Conservation (phyloP, 202 grass and related monocot species). For the Schoenoplectus triqueter region DNA sequence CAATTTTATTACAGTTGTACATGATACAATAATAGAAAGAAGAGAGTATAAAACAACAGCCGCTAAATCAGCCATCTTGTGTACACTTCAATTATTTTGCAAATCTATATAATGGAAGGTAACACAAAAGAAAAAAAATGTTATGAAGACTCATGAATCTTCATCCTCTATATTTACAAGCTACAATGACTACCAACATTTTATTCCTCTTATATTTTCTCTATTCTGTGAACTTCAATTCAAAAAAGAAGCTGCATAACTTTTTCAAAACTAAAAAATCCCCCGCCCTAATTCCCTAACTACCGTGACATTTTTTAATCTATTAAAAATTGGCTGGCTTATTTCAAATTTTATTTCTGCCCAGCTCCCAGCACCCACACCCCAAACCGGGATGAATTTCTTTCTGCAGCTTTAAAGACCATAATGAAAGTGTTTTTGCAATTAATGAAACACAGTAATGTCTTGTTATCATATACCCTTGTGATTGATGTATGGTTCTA, state of each 20-base stretch:
- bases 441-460: slow-evolving; percentile 8
- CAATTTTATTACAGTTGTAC: not conserved
- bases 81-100: slow-evolving; percentile 8
- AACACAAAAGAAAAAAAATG: slow-evolving; percentile 22
- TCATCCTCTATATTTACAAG: slow-evolving; percentile 17
- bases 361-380: not conserved
- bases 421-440: not conserved
- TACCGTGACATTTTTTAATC: not conserved
- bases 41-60: not conserved
- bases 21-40: not conserved
- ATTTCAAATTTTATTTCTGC: not conserved
- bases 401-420: slow-evolving; percentile 1
- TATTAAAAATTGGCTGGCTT: not conserved
- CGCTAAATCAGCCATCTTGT: not conserved
- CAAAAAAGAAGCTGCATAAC: not conserved
- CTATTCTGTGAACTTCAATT: not conserved
- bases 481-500: not conserved
- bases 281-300: not conserved
- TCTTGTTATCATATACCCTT: not conserved
- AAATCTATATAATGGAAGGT: slow-evolving; percentile 21
- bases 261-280: not conserved
- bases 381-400: not conserved
- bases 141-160: not conserved
- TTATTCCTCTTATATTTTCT: not conserved
- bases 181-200: slow-evolving; percentile 15